Evolutionary conservation across 345 rosid species (phyloP).

Genomic region (Luvunga scandens): DNA sequence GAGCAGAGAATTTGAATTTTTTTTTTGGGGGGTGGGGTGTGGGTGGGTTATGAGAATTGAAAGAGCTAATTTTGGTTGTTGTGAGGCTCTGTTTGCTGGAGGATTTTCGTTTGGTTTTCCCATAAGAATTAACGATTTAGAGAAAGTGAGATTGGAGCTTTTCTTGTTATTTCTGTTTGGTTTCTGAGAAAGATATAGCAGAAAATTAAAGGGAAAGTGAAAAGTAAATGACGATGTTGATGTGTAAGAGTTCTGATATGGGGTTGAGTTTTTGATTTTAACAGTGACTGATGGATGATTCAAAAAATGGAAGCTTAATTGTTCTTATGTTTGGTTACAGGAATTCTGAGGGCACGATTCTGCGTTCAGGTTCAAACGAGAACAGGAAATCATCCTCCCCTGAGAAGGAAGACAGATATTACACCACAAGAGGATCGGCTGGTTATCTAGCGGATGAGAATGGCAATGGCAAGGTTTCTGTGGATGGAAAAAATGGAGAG

Average conservation of each 20-base stretch:
- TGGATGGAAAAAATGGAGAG: slow-evolving; percentile 41
- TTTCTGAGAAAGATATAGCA: slow-evolving; percentile 19
- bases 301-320: background rate
- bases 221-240: background rate
- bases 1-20: slow-evolving; percentile 1
- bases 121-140: background rate
- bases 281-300: background rate
- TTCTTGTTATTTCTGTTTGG: slow-evolving; percentile 24
- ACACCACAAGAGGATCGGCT: slow-evolving; percentile 56
- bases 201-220: background rate
- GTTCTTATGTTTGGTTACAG: slow-evolving; percentile 29
- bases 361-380: slow-evolving; percentile 30
- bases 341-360: slow-evolving; percentile 49
- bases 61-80: background rate
- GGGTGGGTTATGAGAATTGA: background rate
- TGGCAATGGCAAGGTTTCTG: slow-evolving; percentile 44
- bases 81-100: background rate
- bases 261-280: background rate
- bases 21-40: no score
- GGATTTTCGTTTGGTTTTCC: background rate
- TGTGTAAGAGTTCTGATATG: background rate
- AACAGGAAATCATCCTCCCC: slow-evolving; percentile 44
- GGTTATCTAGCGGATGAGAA: slow-evolving; percentile 35
- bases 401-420: slow-evolving; percentile 64
- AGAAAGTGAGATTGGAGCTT: background rate